These are phyloP conservation scores for Parmales sp. DNA, from an alignment of 108 stramenopile species.

Conservation along the genomic window DNA sequence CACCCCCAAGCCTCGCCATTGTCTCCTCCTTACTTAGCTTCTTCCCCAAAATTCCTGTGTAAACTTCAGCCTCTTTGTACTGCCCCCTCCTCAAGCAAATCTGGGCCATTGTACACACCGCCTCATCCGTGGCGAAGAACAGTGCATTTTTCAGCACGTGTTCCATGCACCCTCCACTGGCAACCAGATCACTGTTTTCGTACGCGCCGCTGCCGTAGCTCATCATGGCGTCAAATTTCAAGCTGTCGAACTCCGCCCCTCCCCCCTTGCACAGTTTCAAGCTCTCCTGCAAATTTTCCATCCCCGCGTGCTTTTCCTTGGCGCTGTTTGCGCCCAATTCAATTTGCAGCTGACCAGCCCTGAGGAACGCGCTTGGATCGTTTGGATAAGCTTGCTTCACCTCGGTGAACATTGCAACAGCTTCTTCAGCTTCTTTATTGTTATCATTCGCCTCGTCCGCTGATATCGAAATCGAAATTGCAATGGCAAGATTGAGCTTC, in stretches of 20 bases:
- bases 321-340: background rate
- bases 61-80: background rate
- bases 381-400: background rate
- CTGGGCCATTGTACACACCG: background rate
- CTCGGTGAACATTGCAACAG: background rate
- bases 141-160: background rate
- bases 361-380: background rate
- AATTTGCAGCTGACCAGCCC: background rate
- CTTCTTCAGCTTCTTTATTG: background rate
- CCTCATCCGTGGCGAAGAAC: conserved; percentile 2
- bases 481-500: too few species aligned
- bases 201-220: background rate
- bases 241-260: background rate
- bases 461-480: too few species aligned
- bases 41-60: background rate
- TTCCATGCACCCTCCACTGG: background rate
- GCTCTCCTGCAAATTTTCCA: background rate
- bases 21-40: too few species aligned
- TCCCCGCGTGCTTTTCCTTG: background rate
- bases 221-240: background rate
- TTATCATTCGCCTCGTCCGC: background rate
- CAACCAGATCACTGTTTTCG: background rate
- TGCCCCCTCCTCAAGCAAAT: conserved; percentile 6
- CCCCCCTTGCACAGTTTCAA: background rate
- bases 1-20: too few species aligned